Conservation (phyloP, 306 rosid species). For the Aeschynomene evenia region DNA sequence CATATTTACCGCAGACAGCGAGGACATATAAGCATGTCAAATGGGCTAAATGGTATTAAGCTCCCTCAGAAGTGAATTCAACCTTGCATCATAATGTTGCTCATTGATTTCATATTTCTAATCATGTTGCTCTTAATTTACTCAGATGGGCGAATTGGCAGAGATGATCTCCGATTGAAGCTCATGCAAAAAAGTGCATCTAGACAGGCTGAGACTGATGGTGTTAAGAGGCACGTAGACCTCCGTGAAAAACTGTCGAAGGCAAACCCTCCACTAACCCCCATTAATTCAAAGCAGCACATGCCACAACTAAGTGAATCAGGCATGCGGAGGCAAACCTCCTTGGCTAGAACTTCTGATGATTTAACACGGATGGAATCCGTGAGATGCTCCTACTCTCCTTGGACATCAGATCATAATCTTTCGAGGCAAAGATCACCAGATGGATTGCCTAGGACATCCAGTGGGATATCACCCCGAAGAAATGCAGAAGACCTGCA, state of each 20-base stretch:
- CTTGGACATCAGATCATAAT: constrained; percentile 71
- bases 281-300: constrained; percentile 36
- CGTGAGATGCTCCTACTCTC: constrained; percentile 64
- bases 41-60: constrained; percentile 60
- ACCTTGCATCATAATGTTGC: constrained; percentile 22
- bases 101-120: constrained; percentile 22
- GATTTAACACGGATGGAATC: constrained; percentile 62
- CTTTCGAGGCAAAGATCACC: constrained; percentile 49
- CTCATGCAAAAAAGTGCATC: constrained; percentile 69
- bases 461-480: constrained; percentile 42
- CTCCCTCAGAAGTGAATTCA: constrained; percentile 35
- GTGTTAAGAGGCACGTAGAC: constrained; percentile 53
- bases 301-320: constrained; percentile 50
- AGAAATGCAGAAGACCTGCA: constrained; percentile 51
- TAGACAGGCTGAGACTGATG: constrained; percentile 44
- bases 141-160: constrained; percentile 49
- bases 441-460: constrained; percentile 39
- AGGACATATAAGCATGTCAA: constrained; percentile 46
- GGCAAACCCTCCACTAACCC: constrained; percentile 35
- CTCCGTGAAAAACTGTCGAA: constrained; percentile 88
- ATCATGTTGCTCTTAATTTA: constrained; percentile 18
- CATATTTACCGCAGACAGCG: constrained; percentile 58
- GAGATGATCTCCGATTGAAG: constrained; percentile 86
- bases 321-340: constrained; percentile 41
- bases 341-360: constrained; percentile 61